A percentile compares a stretch with the other conserved stretches of the same genome.
Evolutionary conservation across 345 rosid genomes (phyloP).

Genomic region (Eucalyptus melliodora): DNA sequence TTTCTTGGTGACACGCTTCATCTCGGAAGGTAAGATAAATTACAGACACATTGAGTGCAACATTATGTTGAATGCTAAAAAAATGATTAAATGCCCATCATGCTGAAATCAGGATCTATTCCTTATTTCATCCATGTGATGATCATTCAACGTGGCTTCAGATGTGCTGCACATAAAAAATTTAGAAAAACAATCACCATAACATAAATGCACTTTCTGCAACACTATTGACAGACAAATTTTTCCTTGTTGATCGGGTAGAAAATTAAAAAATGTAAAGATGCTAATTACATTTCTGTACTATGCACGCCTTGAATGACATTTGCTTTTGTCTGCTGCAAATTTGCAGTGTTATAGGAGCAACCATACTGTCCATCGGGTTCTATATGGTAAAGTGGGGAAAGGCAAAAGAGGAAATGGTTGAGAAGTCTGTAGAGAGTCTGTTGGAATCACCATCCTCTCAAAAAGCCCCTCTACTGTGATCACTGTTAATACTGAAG

Average conservation of each 20-base stretch:
- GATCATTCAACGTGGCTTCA: neutral
- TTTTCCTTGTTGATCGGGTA: neutral
- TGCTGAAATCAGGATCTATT: neutral
- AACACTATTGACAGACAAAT: neutral
- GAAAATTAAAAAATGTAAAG: neutral
- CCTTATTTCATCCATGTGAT: neutral
- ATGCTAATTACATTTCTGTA: neutral
- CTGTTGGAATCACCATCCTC: neutral
- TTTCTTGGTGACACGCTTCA: neutral
- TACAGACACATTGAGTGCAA: neutral
- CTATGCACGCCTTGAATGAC: neutral
- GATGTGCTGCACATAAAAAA: neutral
- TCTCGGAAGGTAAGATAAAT: neutral
- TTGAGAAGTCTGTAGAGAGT: neutral
- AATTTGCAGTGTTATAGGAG: slow-evolving; percentile 11
- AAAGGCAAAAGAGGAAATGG: slow-evolving; percentile 10
- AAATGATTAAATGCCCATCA: neutral
- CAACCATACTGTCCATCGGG: slow-evolving; percentile 8
- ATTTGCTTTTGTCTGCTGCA: neutral
- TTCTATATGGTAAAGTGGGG: slow-evolving; percentile 25
- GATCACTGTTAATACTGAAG: neutral
- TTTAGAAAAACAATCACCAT: neutral
- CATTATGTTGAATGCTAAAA: neutral
- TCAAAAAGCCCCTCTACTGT: slow-evolving; percentile 5
- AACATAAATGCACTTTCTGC: neutral